Evolutionary conservation across 2,329 filamentous ascomycete species (phyloP), one percentile per base, ranked within the genome.

Genomic region (Epichloe brachyelytri): DNA sequence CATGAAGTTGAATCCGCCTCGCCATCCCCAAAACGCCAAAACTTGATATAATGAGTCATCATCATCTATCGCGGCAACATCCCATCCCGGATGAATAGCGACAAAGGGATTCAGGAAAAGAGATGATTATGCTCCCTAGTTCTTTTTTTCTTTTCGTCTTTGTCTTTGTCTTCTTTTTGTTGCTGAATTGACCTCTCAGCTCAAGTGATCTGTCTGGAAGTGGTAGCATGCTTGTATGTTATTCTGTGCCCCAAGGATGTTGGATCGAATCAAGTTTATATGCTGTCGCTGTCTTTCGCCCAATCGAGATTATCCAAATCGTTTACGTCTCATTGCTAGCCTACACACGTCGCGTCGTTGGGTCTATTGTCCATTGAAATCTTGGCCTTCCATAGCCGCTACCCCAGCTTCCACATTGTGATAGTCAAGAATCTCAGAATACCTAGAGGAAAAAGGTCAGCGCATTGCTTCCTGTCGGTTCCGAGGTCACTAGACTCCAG

Each of bases 351-450:
- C 40, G 12, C 41, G 39, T 30, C 22, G 19, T 6, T 26, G 50
- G 41, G 40, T 60, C 55, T 65, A 68, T 63, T 68, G 63, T 48
- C 63, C 64, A 50, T 65, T 61, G 55, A 66, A 68, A 44, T 61
- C 65, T 48, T 58, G 64, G 22, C 65, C 65, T 15, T 71, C 72
- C 60, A 72, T 68, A 55, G 62, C 58, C 22, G 62, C 62, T 36
- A 58, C 58, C 45, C 63, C 64, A 43, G 75, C 69, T 55, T 95
- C 89, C 56, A 95, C 85, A 64, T 97, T 96, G 73, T 97, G 93
- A 71, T 96, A 97, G 70, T 97, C 90, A 61, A 97, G 84, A 62
- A 98, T 97, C 69, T 97, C 91, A 49, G 90, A 95, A 76, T 97
- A 97, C 89, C 90, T 95, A n/a, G 6, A n/a, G 10, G 11, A 41